phyloP scores from a whole-genome alignment of 768 basidiomycete species.

The Rhodotorula diobovata region DNA sequence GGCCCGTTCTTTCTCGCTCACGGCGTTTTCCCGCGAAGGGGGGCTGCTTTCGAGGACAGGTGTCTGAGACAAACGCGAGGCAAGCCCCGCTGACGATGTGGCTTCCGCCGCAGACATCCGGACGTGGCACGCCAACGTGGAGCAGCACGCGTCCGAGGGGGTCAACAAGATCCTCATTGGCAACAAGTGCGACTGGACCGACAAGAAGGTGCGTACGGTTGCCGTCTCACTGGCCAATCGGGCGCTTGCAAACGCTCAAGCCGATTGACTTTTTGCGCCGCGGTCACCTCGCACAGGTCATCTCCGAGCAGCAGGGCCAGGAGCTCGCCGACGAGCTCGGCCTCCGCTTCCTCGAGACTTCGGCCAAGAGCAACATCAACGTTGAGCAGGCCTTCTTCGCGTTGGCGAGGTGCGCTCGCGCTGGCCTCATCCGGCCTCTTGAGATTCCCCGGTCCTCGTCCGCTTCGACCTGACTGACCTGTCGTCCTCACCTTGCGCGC shows the following conservation, averaged over 20 bases:
- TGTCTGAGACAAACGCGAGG: too few relatives aligned
- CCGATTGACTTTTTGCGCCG: background rate
- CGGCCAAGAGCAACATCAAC: conserved; percentile 92
- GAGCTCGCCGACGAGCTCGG: conserved; percentile 88
- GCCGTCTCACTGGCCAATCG: too few relatives aligned
- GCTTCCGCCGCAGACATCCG: conserved; percentile 70
- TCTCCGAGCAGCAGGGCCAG: conserved; percentile 85
- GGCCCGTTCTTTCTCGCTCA: conserved; percentile 41
- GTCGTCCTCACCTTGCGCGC: background rate
- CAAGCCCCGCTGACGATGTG: background rate
- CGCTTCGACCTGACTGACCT: too few relatives aligned
- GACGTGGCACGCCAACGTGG: conserved; percentile 96
- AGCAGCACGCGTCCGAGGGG: conserved; percentile 96
- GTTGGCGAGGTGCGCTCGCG: conserved; percentile 74
- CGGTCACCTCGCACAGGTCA: conserved; percentile 50
- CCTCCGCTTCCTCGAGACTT: conserved; percentile 96
- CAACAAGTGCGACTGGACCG: conserved; percentile 98
- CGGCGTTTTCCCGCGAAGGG: background rate
- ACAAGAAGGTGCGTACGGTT: conserved; percentile 60
- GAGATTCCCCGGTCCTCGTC: too few relatives aligned
- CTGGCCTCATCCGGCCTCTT: too few relatives aligned
- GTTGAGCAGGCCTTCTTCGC: conserved; percentile 99
- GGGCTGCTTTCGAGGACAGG: too few relatives aligned
- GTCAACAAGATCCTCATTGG: conserved; percentile 99
- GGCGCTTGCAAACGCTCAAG: background rate